These are phyloP conservation scores for Maudiozyma serrabonitensis DNA, from an alignment of 805 yeast genomes.

Conservation along the genomic window DNA sequence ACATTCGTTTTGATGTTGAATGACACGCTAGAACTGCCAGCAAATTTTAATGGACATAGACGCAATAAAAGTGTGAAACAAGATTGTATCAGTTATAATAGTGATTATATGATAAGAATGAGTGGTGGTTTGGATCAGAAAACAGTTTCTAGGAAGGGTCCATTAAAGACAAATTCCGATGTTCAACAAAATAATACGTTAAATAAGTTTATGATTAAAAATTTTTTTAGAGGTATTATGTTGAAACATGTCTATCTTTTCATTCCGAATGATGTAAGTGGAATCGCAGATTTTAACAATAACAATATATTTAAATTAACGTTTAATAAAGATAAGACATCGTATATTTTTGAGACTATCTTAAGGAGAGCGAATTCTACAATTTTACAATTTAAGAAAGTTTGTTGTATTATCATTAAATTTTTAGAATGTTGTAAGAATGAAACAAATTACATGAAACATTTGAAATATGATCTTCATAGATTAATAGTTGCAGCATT, in stretches of 20 bases:
- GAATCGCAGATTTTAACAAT: neutral
- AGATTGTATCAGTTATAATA: neutral
- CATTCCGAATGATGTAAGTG: neutral
- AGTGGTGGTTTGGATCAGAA: neutral
- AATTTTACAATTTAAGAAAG: constrained; percentile 16
- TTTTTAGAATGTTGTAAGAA: constrained; percentile 15
- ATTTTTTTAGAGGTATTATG: constrained; percentile 9
- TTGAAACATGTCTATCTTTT: constrained; percentile 9
- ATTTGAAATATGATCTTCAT: constrained; percentile 11
- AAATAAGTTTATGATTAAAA: constrained; percentile 12
- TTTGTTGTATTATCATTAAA: constrained; percentile 18
- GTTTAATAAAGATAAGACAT: constrained; percentile 3
- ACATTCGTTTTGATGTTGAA: constrained; percentile 1
- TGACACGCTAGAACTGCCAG: neutral
- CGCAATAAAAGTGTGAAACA: neutral
- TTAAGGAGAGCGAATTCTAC: constrained; percentile 13
- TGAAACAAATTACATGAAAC: constrained; percentile 15
- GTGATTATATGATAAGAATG: neutral
- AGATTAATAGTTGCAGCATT: constrained; percentile 17
- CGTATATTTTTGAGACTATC: constrained; percentile 10
- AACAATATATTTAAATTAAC: neutral
- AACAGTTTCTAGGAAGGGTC: neutral
- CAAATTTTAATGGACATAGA: neutral
- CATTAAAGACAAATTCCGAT: neutral
- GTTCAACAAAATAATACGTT: constrained; percentile 1